These are phyloP conservation scores for Nannizzia gypsea DNA, from an alignment of 2,329 filamentous ascomycete genomes.

Conservation along the genomic window DNA sequence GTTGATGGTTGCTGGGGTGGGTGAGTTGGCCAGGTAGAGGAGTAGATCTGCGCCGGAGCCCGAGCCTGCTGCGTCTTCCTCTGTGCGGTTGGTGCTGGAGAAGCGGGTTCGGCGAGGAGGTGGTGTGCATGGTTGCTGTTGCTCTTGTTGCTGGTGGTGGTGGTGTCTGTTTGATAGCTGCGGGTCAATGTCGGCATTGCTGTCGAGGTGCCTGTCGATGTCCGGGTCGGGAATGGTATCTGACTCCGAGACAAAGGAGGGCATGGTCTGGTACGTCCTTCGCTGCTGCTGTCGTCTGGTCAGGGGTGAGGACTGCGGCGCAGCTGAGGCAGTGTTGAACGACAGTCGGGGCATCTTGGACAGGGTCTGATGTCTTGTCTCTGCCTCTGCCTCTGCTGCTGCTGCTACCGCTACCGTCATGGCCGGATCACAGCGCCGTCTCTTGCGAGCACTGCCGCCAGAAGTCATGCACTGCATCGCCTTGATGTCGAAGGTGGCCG, in stretches of 20 bases:
- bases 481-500: constrained; percentile 33
- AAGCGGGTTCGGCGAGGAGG: constrained; percentile 47
- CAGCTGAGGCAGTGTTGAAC: constrained; percentile 52
- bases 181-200: constrained; percentile 61
- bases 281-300: constrained; percentile 54
- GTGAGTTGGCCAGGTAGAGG: constrained; percentile 79
- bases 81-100: constrained; percentile 46
- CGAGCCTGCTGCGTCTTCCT: constrained; percentile 46
- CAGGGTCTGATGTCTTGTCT: constrained; percentile 34
- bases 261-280: constrained; percentile 58
- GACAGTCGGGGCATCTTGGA: constrained; percentile 50
- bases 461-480: constrained; percentile 36
- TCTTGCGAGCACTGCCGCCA: constrained; percentile 46
- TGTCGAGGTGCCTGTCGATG: constrained; percentile 24
- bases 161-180: constrained; percentile 49
- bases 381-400: constrained; percentile 14
- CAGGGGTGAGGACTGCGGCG: constrained; percentile 78
- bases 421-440: constrained; percentile 53
- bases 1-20: constrained; percentile 61
- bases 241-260: constrained; percentile 62
- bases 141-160: background rate
- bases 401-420: too few species aligned
- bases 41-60: constrained; percentile 57
- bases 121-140: constrained; percentile 66
- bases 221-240: constrained; percentile 51